These are phyloP conservation scores for Penicillium sp. DNA, from an alignment of 2,329 filamentous ascomycete species.

Conservation along the genomic window DNA sequence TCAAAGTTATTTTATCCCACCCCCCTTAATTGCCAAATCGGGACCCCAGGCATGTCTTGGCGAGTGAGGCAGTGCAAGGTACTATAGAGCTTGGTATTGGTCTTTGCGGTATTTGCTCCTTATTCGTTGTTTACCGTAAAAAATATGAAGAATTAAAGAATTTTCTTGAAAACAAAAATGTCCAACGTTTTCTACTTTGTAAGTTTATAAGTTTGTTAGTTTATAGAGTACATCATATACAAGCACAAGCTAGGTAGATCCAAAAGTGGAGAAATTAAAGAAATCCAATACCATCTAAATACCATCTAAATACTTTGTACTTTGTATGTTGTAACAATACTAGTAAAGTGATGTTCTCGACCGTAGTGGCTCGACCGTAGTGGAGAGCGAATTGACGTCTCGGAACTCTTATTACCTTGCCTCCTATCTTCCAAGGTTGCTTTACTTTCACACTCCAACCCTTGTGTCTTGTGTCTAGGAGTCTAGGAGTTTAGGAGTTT, in stretches of 20 bases:
- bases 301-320: no score
- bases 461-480: no score
- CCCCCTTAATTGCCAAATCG: conserved; percentile 2
- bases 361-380: background rate
- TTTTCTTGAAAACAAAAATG: background rate
- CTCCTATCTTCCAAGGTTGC: conserved; percentile 4
- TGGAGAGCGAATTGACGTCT: background rate
- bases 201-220: no score
- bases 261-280: no score
- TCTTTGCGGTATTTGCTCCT: background rate
- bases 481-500: background rate
- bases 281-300: background rate
- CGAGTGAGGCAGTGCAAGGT: conserved; percentile 35
- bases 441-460: background rate
- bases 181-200: no score
- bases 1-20: background rate
- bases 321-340: background rate
- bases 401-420: background rate
- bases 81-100: conserved; percentile 11
- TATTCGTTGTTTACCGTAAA: background rate
- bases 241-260: no score
- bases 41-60: conserved; percentile 5
- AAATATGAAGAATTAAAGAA: background rate
- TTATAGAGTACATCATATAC: no score
- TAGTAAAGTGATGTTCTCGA: background rate